phyloP scores from a whole-genome alignment of 1,284 basidiomycete species.

The Peniophora sp. region DNA sequence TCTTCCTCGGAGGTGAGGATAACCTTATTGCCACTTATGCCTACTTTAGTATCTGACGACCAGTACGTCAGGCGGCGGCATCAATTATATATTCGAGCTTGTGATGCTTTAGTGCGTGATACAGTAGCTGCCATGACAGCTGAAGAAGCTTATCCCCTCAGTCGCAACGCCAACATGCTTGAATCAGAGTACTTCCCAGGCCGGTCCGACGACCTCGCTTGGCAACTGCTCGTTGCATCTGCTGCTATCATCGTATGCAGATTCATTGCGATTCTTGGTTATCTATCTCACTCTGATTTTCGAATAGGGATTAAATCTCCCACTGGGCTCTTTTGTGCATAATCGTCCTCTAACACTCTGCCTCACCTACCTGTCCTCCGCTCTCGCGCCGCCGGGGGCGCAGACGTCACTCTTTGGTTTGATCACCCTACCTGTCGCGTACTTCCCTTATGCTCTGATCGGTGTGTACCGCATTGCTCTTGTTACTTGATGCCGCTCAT shows the following conservation, averaged over 20 bases:
- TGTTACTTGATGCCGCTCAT: not conserved
- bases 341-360: conserved; percentile 62
- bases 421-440: conserved; percentile 60
- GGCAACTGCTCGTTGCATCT: conserved; percentile 58
- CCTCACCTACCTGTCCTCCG: conserved; percentile 60
- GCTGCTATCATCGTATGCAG: conserved; percentile 46
- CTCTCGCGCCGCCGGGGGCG: conserved; percentile 56
- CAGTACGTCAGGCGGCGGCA: conserved; percentile 34
- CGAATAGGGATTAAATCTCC: conserved; percentile 50
- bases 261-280: conserved; percentile 16
- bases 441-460: conserved; percentile 72
- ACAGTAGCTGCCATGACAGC: not conserved
- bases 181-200: conserved; percentile 53
- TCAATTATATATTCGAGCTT: conserved; percentile 67
- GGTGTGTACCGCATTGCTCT: conserved; percentile 12
- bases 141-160: conserved; percentile 18
- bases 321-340: conserved; percentile 52
- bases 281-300: too few relatives aligned
- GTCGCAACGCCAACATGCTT: conserved; percentile 56
- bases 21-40: too few relatives aligned
- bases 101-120: conserved; percentile 69
- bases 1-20: conserved; percentile 67
- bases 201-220: conserved; percentile 65
- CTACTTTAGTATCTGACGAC: too few relatives aligned
- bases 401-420: conserved; percentile 72